Percentiles rank a stretch among this genome's conserved stretches.
Evolutionary conservation across 2,329 filamentous ascomycete species (phyloP).

Genomic region (Drechslerella dactyloides): DNA sequence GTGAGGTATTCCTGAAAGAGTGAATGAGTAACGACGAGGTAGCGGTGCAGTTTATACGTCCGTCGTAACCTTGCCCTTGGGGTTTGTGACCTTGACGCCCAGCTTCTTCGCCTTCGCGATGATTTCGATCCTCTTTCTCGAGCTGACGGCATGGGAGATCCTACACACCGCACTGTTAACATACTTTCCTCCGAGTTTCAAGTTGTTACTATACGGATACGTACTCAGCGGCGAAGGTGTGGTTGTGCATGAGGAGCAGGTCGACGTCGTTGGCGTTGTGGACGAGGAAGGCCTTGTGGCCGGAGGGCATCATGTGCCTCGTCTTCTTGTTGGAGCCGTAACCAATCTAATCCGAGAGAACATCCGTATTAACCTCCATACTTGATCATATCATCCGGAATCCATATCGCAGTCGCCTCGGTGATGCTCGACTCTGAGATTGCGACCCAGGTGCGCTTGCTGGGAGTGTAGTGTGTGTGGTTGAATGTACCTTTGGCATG

Average conservation of each 20-base stretch:
- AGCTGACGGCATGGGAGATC: slow-evolving; percentile 97
- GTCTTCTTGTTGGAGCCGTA: slow-evolving; percentile 99
- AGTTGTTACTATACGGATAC: slow-evolving; percentile 58
- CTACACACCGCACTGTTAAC: slow-evolving; percentile 63
- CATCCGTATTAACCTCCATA: slow-evolving; percentile 11
- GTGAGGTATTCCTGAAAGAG: slow-evolving; percentile 28
- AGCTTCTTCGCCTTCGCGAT: slow-evolving; percentile 96
- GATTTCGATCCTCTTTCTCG: slow-evolving; percentile 98
- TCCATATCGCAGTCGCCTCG: no score
- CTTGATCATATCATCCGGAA: no score
- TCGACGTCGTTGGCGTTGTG: slow-evolving; percentile 95
- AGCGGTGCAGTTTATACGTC: slow-evolving; percentile 69
- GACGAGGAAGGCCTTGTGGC: slow-evolving; percentile 99
- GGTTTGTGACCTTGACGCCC: slow-evolving; percentile 99
- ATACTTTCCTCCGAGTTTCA: slow-evolving; percentile 33
- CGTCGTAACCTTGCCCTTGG: slow-evolving; percentile 98
- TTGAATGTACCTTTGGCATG: slow-evolving; percentile 91
- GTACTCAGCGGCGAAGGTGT: slow-evolving; percentile 97
- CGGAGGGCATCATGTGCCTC: slow-evolving; percentile 96
- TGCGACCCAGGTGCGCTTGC: no score
- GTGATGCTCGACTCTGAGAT: no score
- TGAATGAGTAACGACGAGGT: slow-evolving; percentile 7
- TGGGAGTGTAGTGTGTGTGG: background rate
- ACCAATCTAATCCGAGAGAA: slow-evolving; percentile 73
- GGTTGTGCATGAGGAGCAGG: slow-evolving; percentile 99